These are phyloP conservation scores for Carnegiea gigantea DNA, from an alignment of 179 eudicot species.

Conservation along the genomic window DNA sequence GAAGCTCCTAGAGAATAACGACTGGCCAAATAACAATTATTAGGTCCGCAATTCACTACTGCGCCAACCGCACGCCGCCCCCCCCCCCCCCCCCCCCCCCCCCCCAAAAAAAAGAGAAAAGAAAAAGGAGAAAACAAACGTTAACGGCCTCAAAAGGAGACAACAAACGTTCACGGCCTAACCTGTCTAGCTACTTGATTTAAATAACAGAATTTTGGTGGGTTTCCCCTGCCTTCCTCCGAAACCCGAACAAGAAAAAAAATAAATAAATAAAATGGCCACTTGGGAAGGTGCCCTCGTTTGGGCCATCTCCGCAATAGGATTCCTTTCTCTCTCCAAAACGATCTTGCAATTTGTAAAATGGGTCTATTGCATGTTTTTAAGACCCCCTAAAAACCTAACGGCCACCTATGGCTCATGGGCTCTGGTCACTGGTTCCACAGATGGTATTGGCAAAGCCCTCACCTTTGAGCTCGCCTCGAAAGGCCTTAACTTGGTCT, in stretches of 20 bases:
- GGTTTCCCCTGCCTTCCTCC: background rate
- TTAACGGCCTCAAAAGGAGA: too few species aligned
- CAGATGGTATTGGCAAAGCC: conserved; percentile 59
- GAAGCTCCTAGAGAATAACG: too few species aligned
- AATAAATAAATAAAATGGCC: background rate
- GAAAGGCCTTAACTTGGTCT: conserved; percentile 40
- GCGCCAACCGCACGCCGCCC: too few species aligned
- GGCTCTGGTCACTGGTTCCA: conserved; percentile 55
- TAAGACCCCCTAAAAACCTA: conserved; percentile 41
- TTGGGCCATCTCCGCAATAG: conserved; percentile 17
- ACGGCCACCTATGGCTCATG: conserved; percentile 48
- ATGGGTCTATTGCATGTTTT: conserved; percentile 40
- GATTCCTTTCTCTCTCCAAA: conserved; percentile 24
- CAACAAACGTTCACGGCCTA: too few species aligned
- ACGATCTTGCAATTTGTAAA: conserved; percentile 12
- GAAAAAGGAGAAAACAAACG: background rate
- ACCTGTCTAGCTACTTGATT: background rate
- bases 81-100: background rate
- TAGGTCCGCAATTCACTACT: too few species aligned
- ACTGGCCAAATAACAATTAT: too few species aligned
- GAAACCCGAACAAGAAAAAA: background rate
- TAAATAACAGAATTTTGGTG: background rate
- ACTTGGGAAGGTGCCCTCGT: conserved; percentile 10
- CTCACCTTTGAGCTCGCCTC: conserved; percentile 46
- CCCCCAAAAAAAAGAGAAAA: background rate